A percentile compares a stretch with the other conserved stretches of the same genome.
Evolutionary conservation across 305 asterid genomes (phyloP).

Genomic region (Ilex paraguariensis): DNA sequence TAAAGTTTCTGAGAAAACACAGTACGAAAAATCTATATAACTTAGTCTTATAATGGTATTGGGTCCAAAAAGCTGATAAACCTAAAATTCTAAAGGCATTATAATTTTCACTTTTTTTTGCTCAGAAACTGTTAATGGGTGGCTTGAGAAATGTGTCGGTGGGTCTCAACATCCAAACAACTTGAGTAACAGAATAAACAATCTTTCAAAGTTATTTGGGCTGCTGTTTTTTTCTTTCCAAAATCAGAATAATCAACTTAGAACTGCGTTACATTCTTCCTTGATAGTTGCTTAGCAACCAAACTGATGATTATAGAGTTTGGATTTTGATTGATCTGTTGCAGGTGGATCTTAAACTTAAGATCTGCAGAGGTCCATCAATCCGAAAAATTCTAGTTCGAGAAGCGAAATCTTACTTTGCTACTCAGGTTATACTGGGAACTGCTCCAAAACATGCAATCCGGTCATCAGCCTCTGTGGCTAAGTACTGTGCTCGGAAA

Average conservation of each 20-base stretch:
- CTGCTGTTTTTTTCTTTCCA: neutral
- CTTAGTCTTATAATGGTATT: too few species aligned
- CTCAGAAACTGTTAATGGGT: too few species aligned
- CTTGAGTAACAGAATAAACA: too few species aligned
- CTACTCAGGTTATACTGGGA: slow-evolving; percentile 70
- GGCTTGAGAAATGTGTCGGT: too few species aligned
- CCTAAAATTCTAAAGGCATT: too few species aligned
- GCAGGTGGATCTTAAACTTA: slow-evolving; percentile 93
- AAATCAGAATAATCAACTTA: neutral
- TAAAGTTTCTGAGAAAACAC: too few species aligned
- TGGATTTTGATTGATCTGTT: slow-evolving; percentile 8
- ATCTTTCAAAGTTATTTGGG: too few species aligned
- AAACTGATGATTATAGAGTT: neutral
- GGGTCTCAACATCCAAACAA: too few species aligned
- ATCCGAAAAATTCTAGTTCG: slow-evolving; percentile 65
- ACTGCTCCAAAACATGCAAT: slow-evolving; percentile 55
- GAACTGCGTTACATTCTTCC: neutral
- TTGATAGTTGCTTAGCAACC: neutral
- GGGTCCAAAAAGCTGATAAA: too few species aligned
- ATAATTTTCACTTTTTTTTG: too few species aligned
- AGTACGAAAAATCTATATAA: too few species aligned
- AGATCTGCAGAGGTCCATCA: slow-evolving; percentile 90
- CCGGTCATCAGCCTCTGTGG: slow-evolving; percentile 73
- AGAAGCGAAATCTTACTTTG: slow-evolving; percentile 69
- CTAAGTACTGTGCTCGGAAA: slow-evolving; percentile 80